These are phyloP conservation scores for Lycium barbarum DNA, from an alignment of 257 asterid genomes.

Conservation along the genomic window DNA sequence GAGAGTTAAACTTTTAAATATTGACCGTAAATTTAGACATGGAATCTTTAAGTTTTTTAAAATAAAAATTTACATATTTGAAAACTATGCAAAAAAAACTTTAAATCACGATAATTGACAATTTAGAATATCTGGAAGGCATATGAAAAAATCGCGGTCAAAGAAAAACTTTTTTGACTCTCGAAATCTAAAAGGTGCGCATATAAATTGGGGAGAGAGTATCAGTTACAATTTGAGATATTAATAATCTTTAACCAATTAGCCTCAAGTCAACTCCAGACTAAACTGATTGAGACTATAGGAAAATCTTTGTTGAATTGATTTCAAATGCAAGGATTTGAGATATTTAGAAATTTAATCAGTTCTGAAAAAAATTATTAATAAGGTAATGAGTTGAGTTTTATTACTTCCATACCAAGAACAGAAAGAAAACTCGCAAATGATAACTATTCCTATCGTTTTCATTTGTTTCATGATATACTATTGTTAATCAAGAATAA, in stretches of 20 bases:
- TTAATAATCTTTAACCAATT: not conserved
- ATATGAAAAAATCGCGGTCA: no score
- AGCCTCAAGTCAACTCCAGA: not conserved
- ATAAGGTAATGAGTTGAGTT: not conserved
- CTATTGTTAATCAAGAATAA: not conserved
- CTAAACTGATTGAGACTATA: not conserved
- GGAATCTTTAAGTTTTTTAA: no score
- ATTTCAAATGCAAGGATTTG: not conserved
- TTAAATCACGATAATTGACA: no score
- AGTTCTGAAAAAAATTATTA: not conserved
- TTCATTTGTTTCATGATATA: not conserved
- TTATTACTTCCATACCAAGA: not conserved
- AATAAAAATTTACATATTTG: no score
- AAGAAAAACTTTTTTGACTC: no score
- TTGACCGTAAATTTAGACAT: no score
- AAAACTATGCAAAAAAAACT: no score
- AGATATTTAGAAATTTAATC: not conserved
- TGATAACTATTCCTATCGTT: not conserved
- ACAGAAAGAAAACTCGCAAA: not conserved
- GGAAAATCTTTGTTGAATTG: not conserved
- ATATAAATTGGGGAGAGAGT: no score
- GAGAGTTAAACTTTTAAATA: no score
- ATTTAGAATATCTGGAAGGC: no score
- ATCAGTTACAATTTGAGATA: no score
- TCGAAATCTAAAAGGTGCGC: no score